phyloP scores from a whole-genome alignment of 768 basidiomycete species.

The Boletus speciosus region DNA sequence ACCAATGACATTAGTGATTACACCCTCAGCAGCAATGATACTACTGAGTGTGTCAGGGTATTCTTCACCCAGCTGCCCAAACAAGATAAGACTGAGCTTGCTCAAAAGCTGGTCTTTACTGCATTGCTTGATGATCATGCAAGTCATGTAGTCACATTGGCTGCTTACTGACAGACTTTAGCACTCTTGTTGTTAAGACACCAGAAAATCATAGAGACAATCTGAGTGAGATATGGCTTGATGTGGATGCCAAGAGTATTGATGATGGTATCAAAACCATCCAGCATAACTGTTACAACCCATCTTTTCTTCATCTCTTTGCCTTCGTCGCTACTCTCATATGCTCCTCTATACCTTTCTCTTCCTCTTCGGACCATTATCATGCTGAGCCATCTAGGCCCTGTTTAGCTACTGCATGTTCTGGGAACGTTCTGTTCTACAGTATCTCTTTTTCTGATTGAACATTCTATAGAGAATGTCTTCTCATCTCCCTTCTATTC shows the following conservation, averaged over 20 bases:
- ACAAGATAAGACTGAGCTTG: slow-evolving; percentile 94
- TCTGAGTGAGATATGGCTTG: too few species aligned
- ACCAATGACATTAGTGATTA: slow-evolving; percentile 98
- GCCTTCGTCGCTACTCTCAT: too few species aligned
- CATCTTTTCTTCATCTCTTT: too few species aligned
- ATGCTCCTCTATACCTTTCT: too few species aligned
- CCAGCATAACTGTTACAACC: slow-evolving; percentile 73
- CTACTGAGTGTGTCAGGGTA: slow-evolving; percentile 99
- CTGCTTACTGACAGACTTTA: slow-evolving; percentile 97
- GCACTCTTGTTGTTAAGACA: slow-evolving; percentile 99
- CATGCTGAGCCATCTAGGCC: too few species aligned
- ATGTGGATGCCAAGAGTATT: slow-evolving; percentile 36
- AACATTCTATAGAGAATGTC: too few species aligned
- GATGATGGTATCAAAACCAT: slow-evolving; percentile 96
- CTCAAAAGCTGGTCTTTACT: slow-evolving; percentile 94
- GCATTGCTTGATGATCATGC: slow-evolving; percentile 98
- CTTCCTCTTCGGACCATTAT: too few species aligned
- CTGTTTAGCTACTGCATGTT: too few species aligned
- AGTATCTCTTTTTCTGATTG: too few species aligned
- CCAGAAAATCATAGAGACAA: slow-evolving; percentile 88
- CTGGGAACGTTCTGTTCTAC: too few species aligned
- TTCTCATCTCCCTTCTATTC: too few species aligned
- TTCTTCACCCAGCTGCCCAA: slow-evolving; percentile 98
- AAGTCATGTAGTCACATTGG: slow-evolving; percentile 93
- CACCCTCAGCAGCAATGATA: slow-evolving; percentile 97